Evolutionary conservation across 108 stramenopile species (phyloP).

Genomic region (Cylindrotheca fusiformis): DNA sequence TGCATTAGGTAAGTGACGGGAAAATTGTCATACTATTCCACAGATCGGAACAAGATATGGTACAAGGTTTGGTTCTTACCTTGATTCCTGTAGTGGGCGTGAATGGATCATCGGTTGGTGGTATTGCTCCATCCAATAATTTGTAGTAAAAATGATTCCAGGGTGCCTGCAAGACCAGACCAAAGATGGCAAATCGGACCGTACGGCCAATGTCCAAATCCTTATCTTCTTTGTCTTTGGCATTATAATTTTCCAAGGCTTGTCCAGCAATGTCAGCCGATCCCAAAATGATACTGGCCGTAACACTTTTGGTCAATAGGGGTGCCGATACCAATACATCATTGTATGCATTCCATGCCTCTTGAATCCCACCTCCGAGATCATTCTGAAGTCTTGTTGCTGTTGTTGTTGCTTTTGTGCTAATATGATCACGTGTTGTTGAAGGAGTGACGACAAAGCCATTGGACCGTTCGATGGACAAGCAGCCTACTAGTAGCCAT

Average conservation of each 20-base stretch:
- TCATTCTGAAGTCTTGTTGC: no score
- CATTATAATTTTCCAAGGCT: conserved; percentile 42
- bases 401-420: no score
- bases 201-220: conserved; percentile 61
- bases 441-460: no score
- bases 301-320: conserved; percentile 72
- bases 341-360: conserved; percentile 69
- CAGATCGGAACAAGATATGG: background rate
- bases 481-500: no score
- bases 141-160: conserved; percentile 91
- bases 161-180: conserved; percentile 89
- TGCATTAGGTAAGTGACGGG: no score
- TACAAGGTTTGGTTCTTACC: conserved; percentile 10
- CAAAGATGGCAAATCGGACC: conserved; percentile 83
- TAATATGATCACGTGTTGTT: no score
- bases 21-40: no score
- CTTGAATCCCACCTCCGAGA: conserved; percentile 6
- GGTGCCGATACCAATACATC: conserved; percentile 60
- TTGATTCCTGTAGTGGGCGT: conserved; percentile 81
- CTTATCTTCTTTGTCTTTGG: background rate
- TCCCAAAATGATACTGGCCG: conserved; percentile 84
- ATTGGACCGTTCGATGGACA: no score
- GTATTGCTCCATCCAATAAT: conserved; percentile 82
- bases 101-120: conserved; percentile 88
- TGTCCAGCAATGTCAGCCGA: conserved; percentile 86